Percentiles rank a stretch among this genome's conserved stretches.
phyloP scores from a whole-genome alignment of 2,329 filamentous ascomycete genomes.

The Beauveria sp. region DNA sequence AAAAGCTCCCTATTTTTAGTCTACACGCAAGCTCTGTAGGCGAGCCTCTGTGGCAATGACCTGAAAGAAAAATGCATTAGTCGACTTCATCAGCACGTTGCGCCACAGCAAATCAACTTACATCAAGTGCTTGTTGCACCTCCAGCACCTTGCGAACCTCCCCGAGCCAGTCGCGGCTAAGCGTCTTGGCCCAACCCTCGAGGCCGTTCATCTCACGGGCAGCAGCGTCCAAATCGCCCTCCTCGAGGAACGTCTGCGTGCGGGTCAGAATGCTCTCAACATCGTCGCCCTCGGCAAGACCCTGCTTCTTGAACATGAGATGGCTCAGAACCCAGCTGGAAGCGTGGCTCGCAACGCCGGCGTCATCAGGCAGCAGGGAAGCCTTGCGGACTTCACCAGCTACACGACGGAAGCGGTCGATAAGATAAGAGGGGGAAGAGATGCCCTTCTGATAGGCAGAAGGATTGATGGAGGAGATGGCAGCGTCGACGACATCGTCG shows the following conservation, averaged over 20 bases:
- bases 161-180: slow-evolving; percentile 87
- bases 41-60: slow-evolving; percentile 86
- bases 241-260: slow-evolving; percentile 83
- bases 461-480: slow-evolving; percentile 94
- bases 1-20: slow-evolving; percentile 41
- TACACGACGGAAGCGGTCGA: slow-evolving; percentile 93
- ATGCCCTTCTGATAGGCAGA: slow-evolving; percentile 88
- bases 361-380: slow-evolving; percentile 82
- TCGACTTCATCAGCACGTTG: slow-evolving; percentile 1
- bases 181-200: slow-evolving; percentile 87
- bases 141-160: slow-evolving; percentile 90
- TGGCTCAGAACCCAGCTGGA: slow-evolving; percentile 86
- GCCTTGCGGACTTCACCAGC: slow-evolving; percentile 91
- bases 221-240: slow-evolving; percentile 85
- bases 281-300: slow-evolving; percentile 73
- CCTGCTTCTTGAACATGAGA: slow-evolving; percentile 92
- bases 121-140: slow-evolving; percentile 92
- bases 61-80: slow-evolving; percentile 37
- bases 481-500: slow-evolving; percentile 81
- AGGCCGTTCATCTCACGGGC: slow-evolving; percentile 93
- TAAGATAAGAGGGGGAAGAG: slow-evolving; percentile 72
- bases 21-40: slow-evolving; percentile 77
- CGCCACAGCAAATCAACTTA: slow-evolving; percentile 41
- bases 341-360: slow-evolving; percentile 88
- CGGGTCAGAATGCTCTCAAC: slow-evolving; percentile 89